These are phyloP conservation scores for Fusarium sp. DNA, from an alignment of 2,329 filamentous ascomycete species.

Conservation along the genomic window DNA sequence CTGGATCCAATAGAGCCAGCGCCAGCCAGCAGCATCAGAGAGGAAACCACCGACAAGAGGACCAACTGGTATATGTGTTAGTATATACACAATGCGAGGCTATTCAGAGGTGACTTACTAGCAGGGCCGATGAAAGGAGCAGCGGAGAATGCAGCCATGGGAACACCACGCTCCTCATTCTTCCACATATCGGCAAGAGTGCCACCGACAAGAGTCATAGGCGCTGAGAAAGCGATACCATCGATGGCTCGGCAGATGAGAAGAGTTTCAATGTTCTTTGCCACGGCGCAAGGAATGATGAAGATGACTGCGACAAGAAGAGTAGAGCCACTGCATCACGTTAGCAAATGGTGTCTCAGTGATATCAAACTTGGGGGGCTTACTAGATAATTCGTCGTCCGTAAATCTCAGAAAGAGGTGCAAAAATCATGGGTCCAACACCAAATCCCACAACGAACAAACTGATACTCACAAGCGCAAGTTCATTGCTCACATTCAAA, in stretches of 20 bases:
- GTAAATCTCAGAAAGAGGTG: slow-evolving; percentile 80
- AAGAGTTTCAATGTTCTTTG: slow-evolving; percentile 80
- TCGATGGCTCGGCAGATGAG: slow-evolving; percentile 82
- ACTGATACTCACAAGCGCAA: slow-evolving; percentile 76
- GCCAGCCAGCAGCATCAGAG: slow-evolving; percentile 76
- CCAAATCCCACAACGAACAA: slow-evolving; percentile 87
- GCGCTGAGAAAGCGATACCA: slow-evolving; percentile 85
- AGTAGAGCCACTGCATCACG: slow-evolving; percentile 61
- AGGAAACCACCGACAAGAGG: slow-evolving; percentile 83
- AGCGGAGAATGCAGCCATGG: slow-evolving; percentile 87
- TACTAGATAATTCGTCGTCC: slow-evolving; percentile 78
- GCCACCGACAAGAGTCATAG: slow-evolving; percentile 87
- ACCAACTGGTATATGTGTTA: slow-evolving; percentile 59
- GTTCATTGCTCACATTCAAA: slow-evolving; percentile 77
- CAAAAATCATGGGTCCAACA: slow-evolving; percentile 82
- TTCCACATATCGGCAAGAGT: slow-evolving; percentile 87
- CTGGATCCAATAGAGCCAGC: slow-evolving; percentile 90
- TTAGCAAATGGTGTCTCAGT: neutral
- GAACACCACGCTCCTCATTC: slow-evolving; percentile 84
- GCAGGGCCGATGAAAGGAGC: slow-evolving; percentile 87
- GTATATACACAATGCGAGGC: neutral
- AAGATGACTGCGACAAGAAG: slow-evolving; percentile 79
- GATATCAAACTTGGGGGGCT: slow-evolving; percentile 23
- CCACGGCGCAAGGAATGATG: slow-evolving; percentile 81
- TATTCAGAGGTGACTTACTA: slow-evolving; percentile 51